A percentile compares a stretch with the other conserved stretches of the same genome.
phyloP scores from a whole-genome alignment of 805 yeast genomes.

The Maudiozyma saulgeensis region DNA sequence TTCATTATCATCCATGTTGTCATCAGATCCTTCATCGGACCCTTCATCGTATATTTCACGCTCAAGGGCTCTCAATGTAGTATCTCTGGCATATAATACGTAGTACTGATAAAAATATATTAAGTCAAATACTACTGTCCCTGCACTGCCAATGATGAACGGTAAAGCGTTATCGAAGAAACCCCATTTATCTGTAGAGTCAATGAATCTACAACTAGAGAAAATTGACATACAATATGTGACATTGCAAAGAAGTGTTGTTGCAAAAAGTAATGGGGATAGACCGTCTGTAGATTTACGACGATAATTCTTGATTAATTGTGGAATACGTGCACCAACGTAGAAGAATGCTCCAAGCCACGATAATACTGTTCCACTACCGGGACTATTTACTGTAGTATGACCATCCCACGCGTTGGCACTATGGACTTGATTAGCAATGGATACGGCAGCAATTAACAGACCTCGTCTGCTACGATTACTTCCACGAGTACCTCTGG shows the following conservation, averaged over 20 bases:
- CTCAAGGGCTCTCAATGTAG: constrained; percentile 21
- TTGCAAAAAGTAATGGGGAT: constrained; percentile 67
- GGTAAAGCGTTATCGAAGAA: constrained; percentile 69
- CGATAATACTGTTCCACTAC: constrained; percentile 45
- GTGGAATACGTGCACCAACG: constrained; percentile 75
- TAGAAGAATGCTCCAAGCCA: constrained; percentile 76
- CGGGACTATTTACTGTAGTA: not conserved
- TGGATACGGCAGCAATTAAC: constrained; percentile 18
- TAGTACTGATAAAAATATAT: constrained; percentile 54
- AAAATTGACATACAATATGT: constrained; percentile 70
- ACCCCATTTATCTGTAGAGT: constrained; percentile 28
- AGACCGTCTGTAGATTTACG: constrained; percentile 82
- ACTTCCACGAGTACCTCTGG: constrained; percentile 4
- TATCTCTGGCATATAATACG: constrained; percentile 26
- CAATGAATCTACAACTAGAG: constrained; percentile 46
- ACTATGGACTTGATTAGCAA: constrained; percentile 14
- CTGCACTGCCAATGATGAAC: constrained; percentile 74
- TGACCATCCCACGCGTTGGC: constrained; percentile 2
- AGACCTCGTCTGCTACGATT: constrained; percentile 7
- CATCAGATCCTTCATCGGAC: not conserved
- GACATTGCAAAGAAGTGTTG: constrained; percentile 71
- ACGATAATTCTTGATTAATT: constrained; percentile 60
- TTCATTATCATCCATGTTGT: not conserved
- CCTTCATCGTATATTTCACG: constrained; percentile 7
- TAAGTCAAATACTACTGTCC: constrained; percentile 72